A percentile compares a stretch with the other conserved stretches of the same genome.
Evolutionary conservation across 2,329 filamentous ascomycete genomes (phyloP).

Genomic region (Cryphonectria naterciae): DNA sequence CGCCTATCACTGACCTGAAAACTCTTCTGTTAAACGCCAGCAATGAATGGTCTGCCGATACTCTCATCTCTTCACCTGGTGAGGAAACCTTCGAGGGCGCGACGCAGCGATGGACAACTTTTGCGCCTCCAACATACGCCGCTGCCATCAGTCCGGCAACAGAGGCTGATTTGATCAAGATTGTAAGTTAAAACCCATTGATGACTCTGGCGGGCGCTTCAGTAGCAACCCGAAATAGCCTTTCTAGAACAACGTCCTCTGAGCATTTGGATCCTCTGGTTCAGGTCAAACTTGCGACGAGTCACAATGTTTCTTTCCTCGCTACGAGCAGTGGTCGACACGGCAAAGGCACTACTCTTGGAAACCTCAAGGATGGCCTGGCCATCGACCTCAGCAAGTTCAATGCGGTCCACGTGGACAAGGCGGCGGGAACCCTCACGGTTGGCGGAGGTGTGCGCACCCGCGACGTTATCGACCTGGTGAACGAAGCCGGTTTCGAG

Average conservation of each 20-base stretch:
- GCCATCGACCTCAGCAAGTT: slow-evolving; percentile 59
- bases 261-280: not conserved
- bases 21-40: not conserved
- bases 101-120: slow-evolving; percentile 8
- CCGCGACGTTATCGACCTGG: slow-evolving; percentile 57
- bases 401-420: slow-evolving; percentile 53
- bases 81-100: not conserved
- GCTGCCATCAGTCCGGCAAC: slow-evolving; percentile 12
- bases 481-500: slow-evolving; percentile 54
- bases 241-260: too few relatives aligned
- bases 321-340: slow-evolving; percentile 6
- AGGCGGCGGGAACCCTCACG: slow-evolving; percentile 47
- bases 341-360: not conserved
- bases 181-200: not conserved
- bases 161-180: slow-evolving; percentile 6
- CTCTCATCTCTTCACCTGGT: not conserved
- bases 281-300: slow-evolving; percentile 4
- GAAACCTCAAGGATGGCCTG: slow-evolving; percentile 43
- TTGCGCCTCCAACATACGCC: slow-evolving; percentile 8
- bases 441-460: slow-evolving; percentile 57
- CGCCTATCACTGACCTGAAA: not conserved
- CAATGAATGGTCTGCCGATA: not conserved
- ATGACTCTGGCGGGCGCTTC: not conserved
- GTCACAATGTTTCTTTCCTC: not conserved
- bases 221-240: not conserved